Percentiles rank a stretch among this genome's conserved stretches.
Evolutionary conservation across 768 basidiomycete species (phyloP).

Genomic region (Hortiboletus campestris): DNA sequence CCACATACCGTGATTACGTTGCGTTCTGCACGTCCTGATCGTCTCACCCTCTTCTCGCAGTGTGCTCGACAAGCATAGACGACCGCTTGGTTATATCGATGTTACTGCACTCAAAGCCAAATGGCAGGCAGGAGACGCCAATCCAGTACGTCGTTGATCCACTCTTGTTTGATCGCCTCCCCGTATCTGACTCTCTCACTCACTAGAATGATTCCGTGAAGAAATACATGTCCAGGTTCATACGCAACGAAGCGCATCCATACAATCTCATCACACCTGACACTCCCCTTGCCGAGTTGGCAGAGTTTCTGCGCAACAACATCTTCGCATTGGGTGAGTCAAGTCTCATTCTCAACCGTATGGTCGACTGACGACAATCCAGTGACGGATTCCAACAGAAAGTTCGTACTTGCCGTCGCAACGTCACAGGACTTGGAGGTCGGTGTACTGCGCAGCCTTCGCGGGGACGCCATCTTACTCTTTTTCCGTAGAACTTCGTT

Average conservation of each 20-base stretch:
- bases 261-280: slow-evolving; percentile 81
- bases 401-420: slow-evolving; percentile 81
- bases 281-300: slow-evolving; percentile 78
- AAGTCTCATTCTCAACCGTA: background rate
- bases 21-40: background rate
- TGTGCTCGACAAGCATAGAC: slow-evolving; percentile 68
- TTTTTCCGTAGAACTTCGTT: slow-evolving; percentile 26
- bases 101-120: slow-evolving; percentile 69
- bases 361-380: slow-evolving; percentile 1
- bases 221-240: slow-evolving; percentile 72
- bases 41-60: slow-evolving; percentile 37
- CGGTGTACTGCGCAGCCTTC: background rate
- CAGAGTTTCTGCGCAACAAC: slow-evolving; percentile 68
- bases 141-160: slow-evolving; percentile 50
- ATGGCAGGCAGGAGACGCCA: slow-evolving; percentile 73
- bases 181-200: background rate
- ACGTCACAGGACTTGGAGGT: slow-evolving; percentile 72
- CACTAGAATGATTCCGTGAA: slow-evolving; percentile 67
- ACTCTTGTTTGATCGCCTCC: background rate
- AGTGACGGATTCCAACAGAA: slow-evolving; percentile 83
- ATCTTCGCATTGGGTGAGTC: slow-evolving; percentile 74
- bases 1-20: slow-evolving; percentile 71
- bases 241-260: slow-evolving; percentile 58
- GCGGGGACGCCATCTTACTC: background rate
- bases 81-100: slow-evolving; percentile 83